Conservation (phyloP, 1,139 yeast genomes). For the Yamadazyma oceani region DNA sequence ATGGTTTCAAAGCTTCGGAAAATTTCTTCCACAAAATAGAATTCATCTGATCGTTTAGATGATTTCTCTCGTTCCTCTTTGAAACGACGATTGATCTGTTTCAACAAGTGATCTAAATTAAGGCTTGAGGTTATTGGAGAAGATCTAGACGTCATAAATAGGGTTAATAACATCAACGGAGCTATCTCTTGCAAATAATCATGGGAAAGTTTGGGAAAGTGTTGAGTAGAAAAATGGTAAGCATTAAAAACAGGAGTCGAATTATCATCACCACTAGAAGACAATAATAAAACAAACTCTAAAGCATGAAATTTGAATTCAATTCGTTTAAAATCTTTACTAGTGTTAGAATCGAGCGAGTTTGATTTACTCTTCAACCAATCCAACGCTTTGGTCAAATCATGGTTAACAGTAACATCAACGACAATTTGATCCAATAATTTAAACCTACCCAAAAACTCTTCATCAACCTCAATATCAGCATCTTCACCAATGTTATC, state of each 20-base stretch:
- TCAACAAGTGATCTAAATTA: slow-evolving; percentile 23
- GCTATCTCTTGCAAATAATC: slow-evolving; percentile 47
- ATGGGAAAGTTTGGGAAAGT: slow-evolving; percentile 48
- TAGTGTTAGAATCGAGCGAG: slow-evolving; percentile 8
- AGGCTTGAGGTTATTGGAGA: no score
- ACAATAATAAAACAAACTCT: slow-evolving; percentile 50
- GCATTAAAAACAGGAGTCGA: slow-evolving; percentile 46
- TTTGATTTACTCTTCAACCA: slow-evolving; percentile 37
- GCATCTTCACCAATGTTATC: slow-evolving; percentile 21
- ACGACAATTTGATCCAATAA: slow-evolving; percentile 37
- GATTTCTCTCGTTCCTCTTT: slow-evolving; percentile 16
- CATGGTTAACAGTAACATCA: slow-evolving; percentile 34
- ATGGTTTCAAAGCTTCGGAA: slow-evolving; percentile 41
- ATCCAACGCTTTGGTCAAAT: slow-evolving; percentile 30
- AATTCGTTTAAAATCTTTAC: slow-evolving; percentile 22
- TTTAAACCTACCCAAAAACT: slow-evolving; percentile 28
- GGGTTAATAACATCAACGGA: slow-evolving; percentile 51
- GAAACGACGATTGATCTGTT: slow-evolving; percentile 28
- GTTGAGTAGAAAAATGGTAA: slow-evolving; percentile 56
- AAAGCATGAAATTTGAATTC: slow-evolving; percentile 67
- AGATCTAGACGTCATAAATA: slow-evolving; percentile 29
- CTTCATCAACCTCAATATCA: slow-evolving; percentile 23
- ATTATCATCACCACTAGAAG: slow-evolving; percentile 18
- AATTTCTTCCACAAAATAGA: slow-evolving; percentile 43
- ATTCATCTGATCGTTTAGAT: slow-evolving; percentile 20